A percentile compares a stretch with the other conserved stretches of the same genome.
phyloP scores from a whole-genome alignment of 1,139 yeast genomes.

The Debaryomyces psychrophilus region DNA sequence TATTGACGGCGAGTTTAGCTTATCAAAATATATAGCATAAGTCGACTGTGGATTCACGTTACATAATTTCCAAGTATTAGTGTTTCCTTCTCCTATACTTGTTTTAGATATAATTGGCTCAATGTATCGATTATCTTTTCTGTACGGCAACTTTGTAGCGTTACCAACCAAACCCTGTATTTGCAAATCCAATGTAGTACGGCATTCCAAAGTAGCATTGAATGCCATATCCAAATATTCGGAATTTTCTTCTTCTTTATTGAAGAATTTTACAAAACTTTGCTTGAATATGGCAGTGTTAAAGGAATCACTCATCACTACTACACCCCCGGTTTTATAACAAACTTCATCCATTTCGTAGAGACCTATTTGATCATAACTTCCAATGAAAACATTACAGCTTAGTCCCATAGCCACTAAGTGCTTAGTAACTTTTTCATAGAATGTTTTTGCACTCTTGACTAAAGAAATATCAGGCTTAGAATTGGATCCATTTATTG shows the following conservation, averaged over 20 bases:
- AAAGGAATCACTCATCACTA: conserved; percentile 66
- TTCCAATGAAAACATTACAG: conserved; percentile 61
- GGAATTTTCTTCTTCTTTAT: conserved; percentile 32
- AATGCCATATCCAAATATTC: conserved; percentile 51
- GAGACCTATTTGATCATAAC: conserved; percentile 69
- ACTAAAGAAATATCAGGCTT: conserved; percentile 38
- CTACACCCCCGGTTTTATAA: conserved; percentile 61
- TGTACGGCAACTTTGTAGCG: conserved; percentile 46
- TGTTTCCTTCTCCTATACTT: conserved; percentile 52
- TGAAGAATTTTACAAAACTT: conserved; percentile 58
- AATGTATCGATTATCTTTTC: conserved; percentile 29
- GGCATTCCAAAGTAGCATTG: conserved; percentile 62
- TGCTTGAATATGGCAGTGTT: conserved; percentile 68
- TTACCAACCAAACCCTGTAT: conserved; percentile 64
- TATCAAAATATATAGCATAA: conserved; percentile 60
- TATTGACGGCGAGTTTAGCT: conserved; percentile 38
- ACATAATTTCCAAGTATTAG: conserved; percentile 66
- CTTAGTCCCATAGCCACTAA: conserved; percentile 51
- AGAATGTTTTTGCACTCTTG: conserved; percentile 43
- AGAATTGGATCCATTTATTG: conserved; percentile 27
- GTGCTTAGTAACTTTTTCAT: conserved; percentile 45
- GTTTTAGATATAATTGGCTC: conserved; percentile 30
- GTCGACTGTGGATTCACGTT: conserved; percentile 59
- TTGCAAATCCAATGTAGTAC: conserved; percentile 50
- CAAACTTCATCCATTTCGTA: conserved; percentile 65